Percentiles rank a stretch among this genome's conserved stretches.
phyloP scores from a whole-genome alignment of 768 basidiomycete species.

The Hericium coralloides region DNA sequence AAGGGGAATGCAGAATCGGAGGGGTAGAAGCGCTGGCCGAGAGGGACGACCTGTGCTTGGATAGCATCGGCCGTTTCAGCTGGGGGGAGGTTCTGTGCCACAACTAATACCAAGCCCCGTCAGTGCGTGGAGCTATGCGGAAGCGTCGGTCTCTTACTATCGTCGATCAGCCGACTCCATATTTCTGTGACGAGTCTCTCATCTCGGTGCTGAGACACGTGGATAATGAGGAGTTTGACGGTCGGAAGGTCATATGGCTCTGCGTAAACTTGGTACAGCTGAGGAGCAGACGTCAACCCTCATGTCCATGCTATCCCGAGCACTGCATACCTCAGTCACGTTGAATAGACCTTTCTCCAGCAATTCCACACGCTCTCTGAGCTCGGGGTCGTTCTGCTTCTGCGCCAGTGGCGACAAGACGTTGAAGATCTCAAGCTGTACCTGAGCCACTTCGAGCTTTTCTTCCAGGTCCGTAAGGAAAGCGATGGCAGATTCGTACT shows the following conservation, averaged over 20 bases:
- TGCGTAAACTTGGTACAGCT: slow-evolving; percentile 88
- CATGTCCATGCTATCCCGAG: not conserved
- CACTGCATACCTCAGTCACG: slow-evolving; percentile 67
- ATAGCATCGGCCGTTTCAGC: slow-evolving; percentile 53
- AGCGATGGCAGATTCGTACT: slow-evolving; percentile 85
- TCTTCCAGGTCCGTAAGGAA: slow-evolving; percentile 95
- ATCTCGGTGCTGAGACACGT: slow-evolving; percentile 90
- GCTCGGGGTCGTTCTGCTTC: slow-evolving; percentile 39
- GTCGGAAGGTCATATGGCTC: slow-evolving; percentile 76
- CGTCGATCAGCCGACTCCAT: slow-evolving; percentile 83
- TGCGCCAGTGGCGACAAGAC: slow-evolving; percentile 50
- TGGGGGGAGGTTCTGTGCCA: slow-evolving; percentile 46
- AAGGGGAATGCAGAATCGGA: slow-evolving; percentile 88
- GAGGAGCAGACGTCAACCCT: not conserved
- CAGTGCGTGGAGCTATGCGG: not conserved
- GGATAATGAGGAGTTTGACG: slow-evolving; percentile 82
- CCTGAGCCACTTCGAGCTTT: slow-evolving; percentile 92
- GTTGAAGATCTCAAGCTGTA: slow-evolving; percentile 88
- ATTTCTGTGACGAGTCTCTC: slow-evolving; percentile 73
- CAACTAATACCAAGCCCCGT: slow-evolving; percentile 24
- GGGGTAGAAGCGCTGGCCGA: slow-evolving; percentile 84
- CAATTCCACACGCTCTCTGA: slow-evolving; percentile 52
- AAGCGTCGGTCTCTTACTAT: slow-evolving; percentile 38
- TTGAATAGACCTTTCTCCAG: slow-evolving; percentile 57
- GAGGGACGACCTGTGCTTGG: slow-evolving; percentile 51